Base-by-base conservation (phyloP, 2,329 filamentous ascomycete genomes). In the Trichoderma harzianum region DNA sequence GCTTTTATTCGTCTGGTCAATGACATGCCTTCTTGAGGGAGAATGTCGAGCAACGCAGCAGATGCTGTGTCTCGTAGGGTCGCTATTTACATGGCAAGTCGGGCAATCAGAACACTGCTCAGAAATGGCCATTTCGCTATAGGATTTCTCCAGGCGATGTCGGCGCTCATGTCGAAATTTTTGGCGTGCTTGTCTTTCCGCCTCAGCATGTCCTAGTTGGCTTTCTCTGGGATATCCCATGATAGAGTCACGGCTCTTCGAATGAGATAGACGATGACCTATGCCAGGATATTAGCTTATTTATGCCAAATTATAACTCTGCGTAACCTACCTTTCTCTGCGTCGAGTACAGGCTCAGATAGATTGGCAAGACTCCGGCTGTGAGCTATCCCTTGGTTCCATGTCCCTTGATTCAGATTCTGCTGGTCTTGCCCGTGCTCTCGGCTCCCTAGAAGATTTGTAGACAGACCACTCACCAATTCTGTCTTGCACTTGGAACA, bases 401-500 rank as follows among this genome's bases (percentile, higher is more conserved):
- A 34, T 7, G 21, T 30, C 36, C 16, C 28, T 26, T 28, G 66
- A 3, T 28, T 32, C 24, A 39, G 28, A 5, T 12, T 70, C 26
- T 57, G 7, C 4, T 63, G 58, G 7, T 5, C 68, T 32, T 30
- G 32, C 14, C 14, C 8, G 24, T 36, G 21, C 24, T 26, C 21
- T 12, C 11, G 66, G 10, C 24, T 21, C n/a, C n/a, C 28, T 12
- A 11, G 3, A 7, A 36, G 14, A 7, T 26, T 26, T 12, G 32
- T 53, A 39, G 53, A 43, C 12, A 51, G 64, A 5, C 73, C 58
- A 8, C 73, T 70, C 16, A 73, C 69, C n/a, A 81, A 71, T 65
- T 84, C 80, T 57, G 79, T 81, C 10, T 77, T 79, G 74, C 87
- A 89, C 69, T 84, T 84, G 36, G 78, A 73, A 74, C 87, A 89